Evolutionary conservation across 345 rosid genomes (phyloP).

Genomic region (Camelina hispida): DNA sequence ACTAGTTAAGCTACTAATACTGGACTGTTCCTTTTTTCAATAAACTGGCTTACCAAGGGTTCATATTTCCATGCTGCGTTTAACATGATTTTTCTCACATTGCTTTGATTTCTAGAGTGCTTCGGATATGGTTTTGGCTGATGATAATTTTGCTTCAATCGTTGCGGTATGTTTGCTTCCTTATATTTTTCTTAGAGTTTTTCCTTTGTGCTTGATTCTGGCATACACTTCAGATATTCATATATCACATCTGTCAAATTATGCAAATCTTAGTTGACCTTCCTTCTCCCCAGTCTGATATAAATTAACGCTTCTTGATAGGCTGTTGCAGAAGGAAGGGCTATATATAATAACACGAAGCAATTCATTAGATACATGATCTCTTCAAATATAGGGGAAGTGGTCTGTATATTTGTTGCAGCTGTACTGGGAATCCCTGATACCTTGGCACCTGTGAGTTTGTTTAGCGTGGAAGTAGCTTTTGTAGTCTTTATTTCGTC

Average conservation of each 20-base stretch:
- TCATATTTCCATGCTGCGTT: slow-evolving; percentile 1
- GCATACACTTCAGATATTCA: slow-evolving; percentile 2
- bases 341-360: slow-evolving; percentile 97
- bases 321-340: slow-evolving; percentile 99
- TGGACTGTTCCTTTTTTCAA: slow-evolving; percentile 10
- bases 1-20: slow-evolving; percentile 23
- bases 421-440: slow-evolving; percentile 99
- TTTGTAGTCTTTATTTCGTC: background rate
- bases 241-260: slow-evolving; percentile 11
- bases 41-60: slow-evolving; percentile 18
- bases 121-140: slow-evolving; percentile 99
- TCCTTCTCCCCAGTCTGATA: slow-evolving; percentile 13
- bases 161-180: slow-evolving; percentile 72
- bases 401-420: slow-evolving; percentile 98
- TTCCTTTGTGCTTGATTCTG: slow-evolving; percentile 29
- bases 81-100: slow-evolving; percentile 31
- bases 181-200: slow-evolving; percentile 27
- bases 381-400: slow-evolving; percentile 99
- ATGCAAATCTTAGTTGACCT: slow-evolving; percentile 9
- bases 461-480: slow-evolving; percentile 28
- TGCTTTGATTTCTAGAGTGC: slow-evolving; percentile 73
- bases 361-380: slow-evolving; percentile 99
- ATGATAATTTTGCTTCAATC: slow-evolving; percentile 96
- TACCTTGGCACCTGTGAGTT: slow-evolving; percentile 97
- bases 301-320: slow-evolving; percentile 45